Conservation (phyloP, 495 filamentous ascomycete genomes). For the Penicillium malachiteum region DNA sequence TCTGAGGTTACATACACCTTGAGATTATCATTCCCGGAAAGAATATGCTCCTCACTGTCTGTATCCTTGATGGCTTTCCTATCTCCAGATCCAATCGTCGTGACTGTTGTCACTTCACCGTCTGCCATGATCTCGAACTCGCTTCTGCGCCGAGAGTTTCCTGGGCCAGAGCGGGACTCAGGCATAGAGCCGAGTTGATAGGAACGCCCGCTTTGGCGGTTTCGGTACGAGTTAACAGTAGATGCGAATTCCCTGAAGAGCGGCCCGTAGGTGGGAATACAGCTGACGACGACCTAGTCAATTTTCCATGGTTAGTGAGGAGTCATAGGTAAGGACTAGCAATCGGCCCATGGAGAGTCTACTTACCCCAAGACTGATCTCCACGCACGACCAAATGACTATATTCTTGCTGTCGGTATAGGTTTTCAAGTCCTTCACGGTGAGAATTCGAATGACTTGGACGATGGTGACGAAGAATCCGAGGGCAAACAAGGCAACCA, state of each 20-base stretch:
- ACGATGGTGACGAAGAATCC: constrained; percentile 49
- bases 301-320: background rate
- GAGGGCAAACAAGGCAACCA: constrained; percentile 45
- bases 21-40: no score
- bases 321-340: background rate
- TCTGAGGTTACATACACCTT: no score
- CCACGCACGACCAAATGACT: constrained; percentile 52
- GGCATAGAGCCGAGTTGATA: constrained; percentile 1
- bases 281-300: constrained; percentile 43
- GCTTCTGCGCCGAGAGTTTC: no score
- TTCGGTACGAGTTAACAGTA: constrained; percentile 22
- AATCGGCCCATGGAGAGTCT: background rate
- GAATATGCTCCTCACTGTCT: no score
- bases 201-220: constrained; percentile 1
- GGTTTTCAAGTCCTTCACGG: constrained; percentile 39
- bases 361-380: constrained; percentile 47
- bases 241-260: constrained; percentile 43
- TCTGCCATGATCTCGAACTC: no score
- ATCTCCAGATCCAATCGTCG: no score
- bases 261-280: constrained; percentile 50
- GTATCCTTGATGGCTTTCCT: no score
- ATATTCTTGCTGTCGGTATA: constrained; percentile 46
- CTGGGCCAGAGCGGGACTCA: no score
- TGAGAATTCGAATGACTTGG: constrained; percentile 46
- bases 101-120: no score